Base-by-base conservation (phyloP, 1,284 basidiomycete genomes). In the Ceratobasidium papillatum region DNA sequence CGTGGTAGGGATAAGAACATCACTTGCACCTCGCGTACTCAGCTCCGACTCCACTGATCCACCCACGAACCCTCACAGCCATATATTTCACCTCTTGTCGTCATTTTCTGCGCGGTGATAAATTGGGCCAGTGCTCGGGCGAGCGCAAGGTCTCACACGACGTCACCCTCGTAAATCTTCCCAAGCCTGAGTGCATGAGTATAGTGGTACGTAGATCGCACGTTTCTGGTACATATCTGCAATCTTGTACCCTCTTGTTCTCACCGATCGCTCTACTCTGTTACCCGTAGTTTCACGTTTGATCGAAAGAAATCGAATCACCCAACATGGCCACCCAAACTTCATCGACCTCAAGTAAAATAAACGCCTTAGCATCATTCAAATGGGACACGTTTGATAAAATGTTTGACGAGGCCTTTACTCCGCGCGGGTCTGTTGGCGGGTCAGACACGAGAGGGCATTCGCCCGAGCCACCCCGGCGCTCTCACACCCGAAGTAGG, bases 381-480 rank as follows among this genome's bases (percentile, higher is more conserved):
- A 54, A 68, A 47, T 68, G 65, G 65, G 65, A 68, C n/a, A 27
- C 49, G 38, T 68, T 68, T 34, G 65, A 68, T 27, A 68, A 68
- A 56, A 52, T 68, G 51, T 68, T 68, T 22, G 65, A 68, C 65
- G 65, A 68, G 43, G 65, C 65, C 51, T 68, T 68, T 68, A 68
- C 65, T 52, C 65, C 65, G 61, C 65, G 65, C n/a, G 65, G 65
- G 17, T 68, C 65, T 1, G 51, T 56, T 14, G 51, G 34, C 47
- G 8, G 38, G 12, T 52, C 49, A 25, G 49, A 52, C 22, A 56
- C 65, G 9, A 38, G 65, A 49, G 43, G 65, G 1, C 65, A 49
- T 12, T 47, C 65, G n/a, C 47, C 34, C 19, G 65, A 68, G 12
- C 65, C 65, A 19, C 8, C 25, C 17, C 63, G 43, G 30, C 22